Percentiles rank a stretch among this genome's conserved stretches.
Evolutionary conservation across 78 protist genomes (phyloP).

Genomic region (Thecamonas trahens): DNA sequence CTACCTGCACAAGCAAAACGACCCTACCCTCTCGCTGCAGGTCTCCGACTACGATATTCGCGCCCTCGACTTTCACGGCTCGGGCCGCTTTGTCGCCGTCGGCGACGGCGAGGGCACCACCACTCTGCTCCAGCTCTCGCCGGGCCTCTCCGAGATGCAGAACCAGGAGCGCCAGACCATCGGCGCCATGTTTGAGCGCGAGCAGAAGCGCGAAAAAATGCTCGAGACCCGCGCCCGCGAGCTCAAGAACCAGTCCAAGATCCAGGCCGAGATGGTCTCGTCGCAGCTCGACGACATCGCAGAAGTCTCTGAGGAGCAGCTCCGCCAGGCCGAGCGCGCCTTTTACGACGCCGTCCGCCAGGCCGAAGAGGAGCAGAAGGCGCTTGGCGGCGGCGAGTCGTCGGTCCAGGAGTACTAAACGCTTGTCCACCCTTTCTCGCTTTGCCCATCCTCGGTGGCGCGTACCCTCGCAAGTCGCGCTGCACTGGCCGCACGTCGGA

Average conservation of each 20-base stretch:
- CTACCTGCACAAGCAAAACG: constrained; percentile 46
- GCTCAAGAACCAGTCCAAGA: too few species aligned
- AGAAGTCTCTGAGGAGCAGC: too few species aligned
- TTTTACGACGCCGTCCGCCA: background rate
- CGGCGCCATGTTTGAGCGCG: constrained; percentile 17
- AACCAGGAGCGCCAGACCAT: constrained; percentile 17
- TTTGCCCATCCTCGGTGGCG: too few species aligned
- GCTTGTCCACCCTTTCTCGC: too few species aligned
- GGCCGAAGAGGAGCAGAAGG: background rate
- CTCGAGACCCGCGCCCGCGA: constrained; percentile 34
- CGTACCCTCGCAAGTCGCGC: too few species aligned
- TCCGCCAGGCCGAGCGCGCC: too few species aligned
- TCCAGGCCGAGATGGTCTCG: too few species aligned
- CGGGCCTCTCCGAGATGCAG: constrained; percentile 10
- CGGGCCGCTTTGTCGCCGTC: constrained; percentile 41
- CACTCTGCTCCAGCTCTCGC: constrained; percentile 46
- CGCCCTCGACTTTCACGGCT: background rate
- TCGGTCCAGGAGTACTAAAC: too few species aligned
- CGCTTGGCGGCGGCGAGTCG: too few species aligned
- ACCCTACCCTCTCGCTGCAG: constrained; percentile 48
- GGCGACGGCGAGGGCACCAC: constrained; percentile 59
- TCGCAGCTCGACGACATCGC: too few species aligned
- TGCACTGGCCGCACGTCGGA: too few species aligned
- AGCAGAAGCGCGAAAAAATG: constrained; percentile 51
- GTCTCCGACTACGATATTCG: background rate